These are phyloP conservation scores for Cladobotryum mycophilum DNA, from an alignment of 2,329 filamentous ascomycete genomes.

Conservation along the genomic window DNA sequence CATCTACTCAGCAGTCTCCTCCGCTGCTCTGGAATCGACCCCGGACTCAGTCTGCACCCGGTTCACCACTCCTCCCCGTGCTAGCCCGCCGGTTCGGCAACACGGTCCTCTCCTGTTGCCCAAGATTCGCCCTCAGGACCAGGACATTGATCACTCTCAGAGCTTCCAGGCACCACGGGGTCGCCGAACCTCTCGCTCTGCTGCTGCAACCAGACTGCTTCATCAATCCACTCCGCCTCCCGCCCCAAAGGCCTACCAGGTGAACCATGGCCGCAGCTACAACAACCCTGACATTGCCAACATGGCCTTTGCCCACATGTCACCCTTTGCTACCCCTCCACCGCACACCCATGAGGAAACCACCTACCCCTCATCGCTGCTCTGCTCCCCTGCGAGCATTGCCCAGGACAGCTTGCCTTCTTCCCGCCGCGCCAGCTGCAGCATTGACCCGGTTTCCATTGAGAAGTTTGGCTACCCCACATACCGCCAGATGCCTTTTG, in stretches of 20 bases:
- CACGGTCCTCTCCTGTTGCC: slow-evolving; percentile 76
- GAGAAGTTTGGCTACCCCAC: slow-evolving; percentile 76
- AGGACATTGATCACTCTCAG: slow-evolving; percentile 52
- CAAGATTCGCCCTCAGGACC: slow-evolving; percentile 81
- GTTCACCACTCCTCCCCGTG: slow-evolving; percentile 59
- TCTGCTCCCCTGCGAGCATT: slow-evolving; percentile 60
- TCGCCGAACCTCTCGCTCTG: slow-evolving; percentile 6
- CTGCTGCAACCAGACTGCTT: slow-evolving; percentile 5
- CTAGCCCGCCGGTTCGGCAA: slow-evolving; percentile 65
- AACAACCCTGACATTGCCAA: slow-evolving; percentile 52
- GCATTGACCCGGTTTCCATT: slow-evolving; percentile 59
- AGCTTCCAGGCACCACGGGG: slow-evolving; percentile 12
- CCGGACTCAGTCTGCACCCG: slow-evolving; percentile 62
- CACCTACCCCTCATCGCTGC: slow-evolving; percentile 41
- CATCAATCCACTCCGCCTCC: slow-evolving; percentile 20
- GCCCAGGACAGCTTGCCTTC: slow-evolving; percentile 32
- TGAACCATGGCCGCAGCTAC: slow-evolving; percentile 51
- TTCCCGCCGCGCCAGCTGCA: slow-evolving; percentile 54
- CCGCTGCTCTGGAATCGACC: slow-evolving; percentile 34
- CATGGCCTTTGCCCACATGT: slow-evolving; percentile 30
- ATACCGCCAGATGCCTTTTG: slow-evolving; percentile 65
- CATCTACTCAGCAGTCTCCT: slow-evolving; percentile 47
- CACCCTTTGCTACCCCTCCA: slow-evolving; percentile 28
- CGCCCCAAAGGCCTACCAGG: slow-evolving; percentile 27
- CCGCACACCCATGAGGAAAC: slow-evolving; percentile 15